Conservation (phyloP, 2,329 filamentous ascomycete species). For the Colletotrichum eremochloae region DNA sequence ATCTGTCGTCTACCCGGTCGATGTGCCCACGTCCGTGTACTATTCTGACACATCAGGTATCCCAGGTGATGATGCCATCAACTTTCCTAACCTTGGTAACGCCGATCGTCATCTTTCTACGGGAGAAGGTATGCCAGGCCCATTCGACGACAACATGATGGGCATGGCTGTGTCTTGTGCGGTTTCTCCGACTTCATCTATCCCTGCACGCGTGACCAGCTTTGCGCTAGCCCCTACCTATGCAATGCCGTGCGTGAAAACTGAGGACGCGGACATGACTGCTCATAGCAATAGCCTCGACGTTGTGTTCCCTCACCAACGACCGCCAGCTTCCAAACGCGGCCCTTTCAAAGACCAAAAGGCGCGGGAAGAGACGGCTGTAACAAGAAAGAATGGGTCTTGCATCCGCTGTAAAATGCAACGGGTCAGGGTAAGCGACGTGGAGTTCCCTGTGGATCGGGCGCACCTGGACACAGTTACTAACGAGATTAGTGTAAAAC, state of each 20-base stretch:
- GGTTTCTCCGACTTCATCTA: constrained; percentile 14
- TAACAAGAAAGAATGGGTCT: constrained; percentile 69
- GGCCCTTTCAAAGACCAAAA: constrained; percentile 68
- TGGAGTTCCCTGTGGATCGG: background rate
- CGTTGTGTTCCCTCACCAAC: constrained; percentile 52
- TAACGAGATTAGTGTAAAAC: constrained; percentile 62
- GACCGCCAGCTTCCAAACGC: constrained; percentile 56
- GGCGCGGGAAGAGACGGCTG: constrained; percentile 66
- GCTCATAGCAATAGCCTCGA: constrained; percentile 45
- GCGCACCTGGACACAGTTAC: background rate
- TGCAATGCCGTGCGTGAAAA: constrained; percentile 42
- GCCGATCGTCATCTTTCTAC: constrained; percentile 3
- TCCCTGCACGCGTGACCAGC: constrained; percentile 12
- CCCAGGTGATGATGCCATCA: background rate
- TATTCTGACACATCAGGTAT: constrained; percentile 39
- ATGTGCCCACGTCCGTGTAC: constrained; percentile 46
- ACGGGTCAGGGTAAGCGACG: constrained; percentile 67
- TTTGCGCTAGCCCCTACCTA: constrained; percentile 12
- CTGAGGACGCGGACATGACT: constrained; percentile 18
- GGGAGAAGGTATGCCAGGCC: constrained; percentile 19
- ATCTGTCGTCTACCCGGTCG: constrained; percentile 56
- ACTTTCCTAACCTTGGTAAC: background rate
- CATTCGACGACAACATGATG: constrained; percentile 27
- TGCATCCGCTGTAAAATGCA: constrained; percentile 74
- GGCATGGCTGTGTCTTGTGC: constrained; percentile 18